Conservation (phyloP, 331 rosid genomes). For the Stylosanthes scabra region DNA sequence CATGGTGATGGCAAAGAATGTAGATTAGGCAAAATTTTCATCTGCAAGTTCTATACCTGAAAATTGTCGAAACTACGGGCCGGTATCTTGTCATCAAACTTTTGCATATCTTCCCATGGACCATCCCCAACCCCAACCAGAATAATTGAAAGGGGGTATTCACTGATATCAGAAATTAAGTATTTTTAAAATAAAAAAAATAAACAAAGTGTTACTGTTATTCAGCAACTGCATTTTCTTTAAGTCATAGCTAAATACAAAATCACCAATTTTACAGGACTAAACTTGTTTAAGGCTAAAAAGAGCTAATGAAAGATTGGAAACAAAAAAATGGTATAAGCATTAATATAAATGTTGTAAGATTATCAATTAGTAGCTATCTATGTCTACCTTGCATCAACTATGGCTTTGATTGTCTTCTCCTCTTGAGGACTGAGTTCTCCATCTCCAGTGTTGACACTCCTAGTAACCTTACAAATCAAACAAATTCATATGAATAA, state of each 20-base stretch:
- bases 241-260: not conserved
- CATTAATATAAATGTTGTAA: not conserved
- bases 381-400: conserved; percentile 71
- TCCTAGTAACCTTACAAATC: conserved; percentile 79
- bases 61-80: conserved; percentile 84
- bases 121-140: conserved; percentile 95
- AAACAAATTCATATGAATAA: conserved; percentile 6
- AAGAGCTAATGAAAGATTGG: not conserved
- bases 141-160: conserved; percentile 77
- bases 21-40: not conserved
- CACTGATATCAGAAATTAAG: conserved; percentile 50
- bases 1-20: conserved; percentile 10
- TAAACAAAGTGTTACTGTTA: not conserved
- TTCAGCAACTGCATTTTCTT: conserved; percentile 6
- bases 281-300: not conserved
- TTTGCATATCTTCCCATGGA: conserved; percentile 97
- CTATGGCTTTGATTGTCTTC: conserved; percentile 80
- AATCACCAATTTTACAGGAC: no score
- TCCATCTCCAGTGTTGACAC: conserved; percentile 52
- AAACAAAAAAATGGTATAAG: not conserved
- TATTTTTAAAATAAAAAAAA: not conserved
- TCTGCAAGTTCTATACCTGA: conserved; percentile 58
- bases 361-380: not conserved
- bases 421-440: conserved; percentile 92
- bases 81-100: conserved; percentile 86